Conservation (phyloP, 306 rosid species). For the Pterocarpus santalinus region DNA sequence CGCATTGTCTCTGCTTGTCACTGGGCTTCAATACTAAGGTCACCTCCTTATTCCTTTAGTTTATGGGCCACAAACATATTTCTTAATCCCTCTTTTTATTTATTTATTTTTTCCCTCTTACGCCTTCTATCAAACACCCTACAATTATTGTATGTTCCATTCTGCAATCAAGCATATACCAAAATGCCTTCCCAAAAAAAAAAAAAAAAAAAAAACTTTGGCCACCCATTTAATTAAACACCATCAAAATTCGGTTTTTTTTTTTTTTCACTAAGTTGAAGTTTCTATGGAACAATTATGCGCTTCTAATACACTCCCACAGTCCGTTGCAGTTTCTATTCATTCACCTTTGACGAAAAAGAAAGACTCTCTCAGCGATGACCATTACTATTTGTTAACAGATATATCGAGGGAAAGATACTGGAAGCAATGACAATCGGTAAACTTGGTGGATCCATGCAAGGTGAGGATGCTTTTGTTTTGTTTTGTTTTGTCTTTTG, state of each 20-base stretch:
- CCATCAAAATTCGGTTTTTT: neutral
- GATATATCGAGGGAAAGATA: constrained; percentile 28
- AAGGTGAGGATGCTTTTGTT: constrained; percentile 10
- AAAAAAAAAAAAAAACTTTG: no score
- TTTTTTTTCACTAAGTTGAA: neutral
- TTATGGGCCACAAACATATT: no score
- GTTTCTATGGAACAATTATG: neutral
- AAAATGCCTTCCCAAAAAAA: no score
- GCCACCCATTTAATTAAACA: no score
- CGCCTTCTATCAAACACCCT: constrained; percentile 10
- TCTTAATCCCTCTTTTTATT: no score
- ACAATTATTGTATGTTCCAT: no score
- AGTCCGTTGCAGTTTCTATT: neutral
- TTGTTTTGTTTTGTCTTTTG: no score
- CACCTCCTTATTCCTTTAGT: no score
- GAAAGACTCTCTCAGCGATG: neutral
- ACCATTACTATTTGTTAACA: neutral
- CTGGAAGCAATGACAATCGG: constrained; percentile 22
- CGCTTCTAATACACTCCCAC: neutral
- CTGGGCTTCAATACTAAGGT: no score
- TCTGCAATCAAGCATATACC: no score
- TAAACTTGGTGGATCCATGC: constrained; percentile 32
- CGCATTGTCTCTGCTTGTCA: no score
- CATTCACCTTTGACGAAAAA: neutral
- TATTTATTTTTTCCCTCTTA: neutral